Evolutionary conservation across 1,139 yeast genomes (phyloP), one percentile per base, ranked within the genome.

Genomic region (Taphrina pruni): DNA sequence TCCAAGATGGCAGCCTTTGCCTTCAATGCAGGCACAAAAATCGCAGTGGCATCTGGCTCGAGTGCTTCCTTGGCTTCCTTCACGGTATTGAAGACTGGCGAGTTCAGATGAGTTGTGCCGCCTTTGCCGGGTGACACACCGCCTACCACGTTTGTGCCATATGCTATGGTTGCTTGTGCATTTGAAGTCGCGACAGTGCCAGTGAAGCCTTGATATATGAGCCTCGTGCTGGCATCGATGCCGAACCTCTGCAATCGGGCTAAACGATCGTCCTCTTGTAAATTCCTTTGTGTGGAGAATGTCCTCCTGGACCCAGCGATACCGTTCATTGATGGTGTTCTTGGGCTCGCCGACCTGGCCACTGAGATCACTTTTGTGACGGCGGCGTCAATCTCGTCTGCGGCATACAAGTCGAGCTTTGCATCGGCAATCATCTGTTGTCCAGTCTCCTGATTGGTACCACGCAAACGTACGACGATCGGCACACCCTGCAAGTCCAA

Each of bases 171-270:
- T 81, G 92, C 96, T 80, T 90, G 87, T 71, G 98, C 97, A 79
- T 93, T 98, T 90, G 93, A 93, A 62, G 97, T 90, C 71, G 94
- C 98, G 82, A 93, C 98, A 79, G 86, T 91, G 79, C 98, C 98
- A 70, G 98, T 93, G 86, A 93, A 93, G 74, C 98, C 68, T 48
- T 64, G 68, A 26, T 64, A 64, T 55, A 64, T 54, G 46, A 64
- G 39, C n/a, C 68, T 54, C 14, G 68, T 64, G 39, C 51, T 38
- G 54, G 60, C 48, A 36, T 35, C 58, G 36, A 64, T 17, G 17
- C 45, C 56, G 46, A 55, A 57, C 3, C 38, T 39, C 21, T 38
- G 20, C 60, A 38, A 8, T 20, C 60, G 41, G n/a, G 48, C 32
- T 5, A 56, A 17, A 11, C 57, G 20, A 41, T 51, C 43, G n/a